phyloP scores from a whole-genome alignment of 148 eudicot genomes.

The Salicornia ramosissima region DNA sequence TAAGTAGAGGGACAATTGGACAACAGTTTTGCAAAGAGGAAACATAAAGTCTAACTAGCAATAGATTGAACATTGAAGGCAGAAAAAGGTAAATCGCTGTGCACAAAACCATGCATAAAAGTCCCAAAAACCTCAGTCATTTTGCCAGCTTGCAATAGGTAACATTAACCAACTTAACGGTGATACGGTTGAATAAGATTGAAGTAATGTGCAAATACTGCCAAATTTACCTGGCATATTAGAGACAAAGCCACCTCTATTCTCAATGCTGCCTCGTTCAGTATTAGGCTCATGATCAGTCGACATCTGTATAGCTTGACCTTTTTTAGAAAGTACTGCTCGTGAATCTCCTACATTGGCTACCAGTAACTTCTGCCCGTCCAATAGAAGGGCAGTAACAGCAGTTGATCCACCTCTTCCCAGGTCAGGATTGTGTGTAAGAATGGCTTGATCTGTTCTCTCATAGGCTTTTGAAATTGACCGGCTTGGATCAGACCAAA shows the following conservation, averaged over 20 bases:
- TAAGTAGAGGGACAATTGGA: too few relatives aligned
- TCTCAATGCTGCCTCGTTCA: slow-evolving; percentile 66
- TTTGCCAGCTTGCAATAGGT: neutral
- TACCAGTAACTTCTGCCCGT: slow-evolving; percentile 57
- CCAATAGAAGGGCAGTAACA: slow-evolving; percentile 71
- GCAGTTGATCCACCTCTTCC: slow-evolving; percentile 93
- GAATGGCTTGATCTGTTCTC: slow-evolving; percentile 69
- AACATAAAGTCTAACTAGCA: neutral
- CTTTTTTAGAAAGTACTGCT: slow-evolving; percentile 66
- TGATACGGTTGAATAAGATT: neutral
- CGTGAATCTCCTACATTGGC: slow-evolving; percentile 89
- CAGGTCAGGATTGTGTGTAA: slow-evolving; percentile 61
- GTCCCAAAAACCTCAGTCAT: neutral
- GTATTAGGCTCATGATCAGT: slow-evolving; percentile 78
- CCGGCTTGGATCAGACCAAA: slow-evolving; percentile 58
- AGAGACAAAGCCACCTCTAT: slow-evolving; percentile 77
- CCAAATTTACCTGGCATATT: slow-evolving; percentile 64
- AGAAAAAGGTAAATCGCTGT: neutral
- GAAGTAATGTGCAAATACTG: slow-evolving; percentile 1
- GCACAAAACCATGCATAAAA: neutral
- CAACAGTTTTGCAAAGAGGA: too few relatives aligned
- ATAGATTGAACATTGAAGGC: neutral
- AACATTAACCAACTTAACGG: neutral
- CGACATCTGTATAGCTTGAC: slow-evolving; percentile 57
- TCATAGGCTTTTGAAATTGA: slow-evolving; percentile 71